A percentile compares a stretch with the other conserved stretches of the same genome.
Evolutionary conservation across 2,329 filamentous ascomycete species (phyloP).

Genomic region (Tothia fuscella): DNA sequence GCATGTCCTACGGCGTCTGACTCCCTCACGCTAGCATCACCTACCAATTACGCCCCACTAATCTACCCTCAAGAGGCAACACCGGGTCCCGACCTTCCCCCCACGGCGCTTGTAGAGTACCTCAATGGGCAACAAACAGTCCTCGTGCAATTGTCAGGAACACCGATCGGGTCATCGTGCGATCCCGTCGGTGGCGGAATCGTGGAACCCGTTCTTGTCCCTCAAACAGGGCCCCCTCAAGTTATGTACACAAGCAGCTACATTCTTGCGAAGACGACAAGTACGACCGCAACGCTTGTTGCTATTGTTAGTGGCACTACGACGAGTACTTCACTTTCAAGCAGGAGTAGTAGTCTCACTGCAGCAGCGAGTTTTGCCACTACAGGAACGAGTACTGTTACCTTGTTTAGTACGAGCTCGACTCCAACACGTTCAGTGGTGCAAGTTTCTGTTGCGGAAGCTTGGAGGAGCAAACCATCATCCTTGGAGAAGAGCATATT

Average conservation of each 20-base stretch:
- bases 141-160: neutral
- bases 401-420: no score
- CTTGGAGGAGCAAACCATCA: no score
- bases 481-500: no score
- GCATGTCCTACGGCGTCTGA: neutral
- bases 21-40: neutral
- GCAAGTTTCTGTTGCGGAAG: no score
- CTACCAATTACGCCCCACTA: neutral
- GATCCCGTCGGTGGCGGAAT: neutral
- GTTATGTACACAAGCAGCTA: neutral
- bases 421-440: no score
- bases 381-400: no score
- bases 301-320: no score
- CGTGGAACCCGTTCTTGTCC: neutral
- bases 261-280: neutral
- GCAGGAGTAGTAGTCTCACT: no score
- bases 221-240: neutral
- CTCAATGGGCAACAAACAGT: neutral
- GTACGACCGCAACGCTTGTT: neutral
- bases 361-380: no score
- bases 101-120: neutral
- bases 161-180: neutral
- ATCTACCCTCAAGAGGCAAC: neutral
- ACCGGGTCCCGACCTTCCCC: neutral
- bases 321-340: no score